Evolutionary conservation across 345 rosid species (phyloP).

Genomic region (Populus nigra): DNA sequence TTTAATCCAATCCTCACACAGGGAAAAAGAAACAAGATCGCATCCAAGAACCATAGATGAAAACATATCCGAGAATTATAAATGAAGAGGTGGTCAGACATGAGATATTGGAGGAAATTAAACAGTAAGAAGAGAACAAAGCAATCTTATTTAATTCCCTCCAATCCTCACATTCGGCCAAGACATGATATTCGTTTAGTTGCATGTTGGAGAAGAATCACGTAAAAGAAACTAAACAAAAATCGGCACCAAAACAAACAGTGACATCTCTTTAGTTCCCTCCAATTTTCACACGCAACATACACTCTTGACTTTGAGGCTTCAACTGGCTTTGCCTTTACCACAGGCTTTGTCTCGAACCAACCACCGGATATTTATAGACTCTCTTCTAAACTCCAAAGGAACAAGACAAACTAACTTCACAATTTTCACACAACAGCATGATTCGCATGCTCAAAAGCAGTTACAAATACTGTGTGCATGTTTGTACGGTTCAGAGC

Average conservation of each 20-base stretch:
- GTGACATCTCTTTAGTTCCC: background rate
- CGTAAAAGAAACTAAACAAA: background rate
- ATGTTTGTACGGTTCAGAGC: no score
- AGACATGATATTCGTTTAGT: background rate
- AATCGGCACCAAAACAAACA: background rate
- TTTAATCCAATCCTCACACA: no score
- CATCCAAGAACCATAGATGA: background rate
- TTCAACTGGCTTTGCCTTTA: background rate
- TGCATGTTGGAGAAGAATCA: background rate
- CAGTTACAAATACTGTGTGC: no score
- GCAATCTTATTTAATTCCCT: background rate
- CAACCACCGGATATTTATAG: background rate
- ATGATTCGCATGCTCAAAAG: no score
- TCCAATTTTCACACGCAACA: conserved; percentile 7
- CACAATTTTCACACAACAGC: no score
- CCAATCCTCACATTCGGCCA: background rate
- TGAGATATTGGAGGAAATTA: background rate
- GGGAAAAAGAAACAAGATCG: no score
- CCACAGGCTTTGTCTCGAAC: background rate
- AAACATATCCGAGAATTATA: no score
- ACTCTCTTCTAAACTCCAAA: background rate
- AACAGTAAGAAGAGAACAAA: background rate
- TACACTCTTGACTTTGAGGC: background rate
- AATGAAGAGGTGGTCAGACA: background rate
- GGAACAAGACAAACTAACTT: no score